Percentiles rank a stretch among this genome's conserved stretches.
phyloP scores from a whole-genome alignment of 257 asterid species.

The Ocimum tenuiflorum region DNA sequence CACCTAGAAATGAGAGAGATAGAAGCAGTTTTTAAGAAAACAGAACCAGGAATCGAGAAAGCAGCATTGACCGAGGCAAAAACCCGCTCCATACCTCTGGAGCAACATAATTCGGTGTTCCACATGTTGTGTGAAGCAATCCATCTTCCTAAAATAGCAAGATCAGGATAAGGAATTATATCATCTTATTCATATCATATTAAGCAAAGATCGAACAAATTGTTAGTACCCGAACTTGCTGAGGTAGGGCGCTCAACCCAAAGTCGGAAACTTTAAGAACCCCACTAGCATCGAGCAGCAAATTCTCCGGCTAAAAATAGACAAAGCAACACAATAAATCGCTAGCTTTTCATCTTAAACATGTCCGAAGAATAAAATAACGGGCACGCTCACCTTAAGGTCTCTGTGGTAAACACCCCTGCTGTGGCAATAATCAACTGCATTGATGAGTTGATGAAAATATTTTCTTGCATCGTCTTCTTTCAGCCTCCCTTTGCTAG shows the following conservation, averaged over 20 bases:
- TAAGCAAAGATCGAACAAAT: neutral
- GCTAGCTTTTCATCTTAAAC: neutral
- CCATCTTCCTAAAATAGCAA: slow-evolving; percentile 72
- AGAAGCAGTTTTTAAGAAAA: neutral
- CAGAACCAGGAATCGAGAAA: neutral
- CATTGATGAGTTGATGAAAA: slow-evolving; percentile 90
- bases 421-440: slow-evolving; percentile 94
- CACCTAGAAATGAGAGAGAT: slow-evolving; percentile 40
- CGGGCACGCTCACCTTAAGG: slow-evolving; percentile 49
- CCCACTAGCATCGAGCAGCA: slow-evolving; percentile 71
- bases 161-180: slow-evolving; percentile 5
- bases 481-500: slow-evolving; percentile 78
- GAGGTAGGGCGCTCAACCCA: slow-evolving; percentile 93
- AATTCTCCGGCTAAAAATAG: slow-evolving; percentile 72
- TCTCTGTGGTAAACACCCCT: slow-evolving; percentile 92
- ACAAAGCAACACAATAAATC: slow-evolving; percentile 1
- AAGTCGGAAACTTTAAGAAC: slow-evolving; percentile 84
- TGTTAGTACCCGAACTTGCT: slow-evolving; percentile 78
- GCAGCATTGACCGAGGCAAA: neutral
- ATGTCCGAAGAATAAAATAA: neutral
- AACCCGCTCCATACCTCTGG: slow-evolving; percentile 62
- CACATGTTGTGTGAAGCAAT: slow-evolving; percentile 92
- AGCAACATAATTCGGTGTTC: slow-evolving; percentile 97
- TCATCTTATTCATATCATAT: neutral
- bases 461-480: slow-evolving; percentile 94